Percentiles rank a stretch among this genome's conserved stretches.
phyloP scores from a whole-genome alignment of 495 filamentous ascomycete genomes.

The Cercophora samala region DNA sequence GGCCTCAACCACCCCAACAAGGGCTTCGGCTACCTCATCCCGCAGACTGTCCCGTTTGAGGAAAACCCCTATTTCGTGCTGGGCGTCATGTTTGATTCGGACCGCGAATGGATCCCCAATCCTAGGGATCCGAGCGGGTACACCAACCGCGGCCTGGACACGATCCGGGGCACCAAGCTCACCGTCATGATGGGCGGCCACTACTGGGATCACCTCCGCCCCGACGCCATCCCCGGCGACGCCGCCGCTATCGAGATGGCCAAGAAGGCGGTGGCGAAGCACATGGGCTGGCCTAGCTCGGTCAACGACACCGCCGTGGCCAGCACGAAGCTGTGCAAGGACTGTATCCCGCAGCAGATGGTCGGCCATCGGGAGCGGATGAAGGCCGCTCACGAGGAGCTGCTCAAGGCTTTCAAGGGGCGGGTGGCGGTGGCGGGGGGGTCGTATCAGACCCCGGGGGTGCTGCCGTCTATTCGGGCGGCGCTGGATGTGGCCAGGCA shows the following conservation, averaged over 20 bases:
- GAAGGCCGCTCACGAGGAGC: conserved; percentile 51
- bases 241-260: conserved; percentile 67
- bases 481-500: conserved; percentile 35
- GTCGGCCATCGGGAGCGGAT: conserved; percentile 71
- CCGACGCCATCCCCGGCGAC: conserved; percentile 54
- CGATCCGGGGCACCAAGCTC: conserved; percentile 71
- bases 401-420: conserved; percentile 57
- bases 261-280: conserved; percentile 60
- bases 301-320: conserved; percentile 52
- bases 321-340: conserved; percentile 59
- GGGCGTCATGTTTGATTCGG: conserved; percentile 87
- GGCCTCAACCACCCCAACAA: conserved; percentile 55
- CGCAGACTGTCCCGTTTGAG: conserved; percentile 61
- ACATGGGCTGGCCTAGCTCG: conserved; percentile 59
- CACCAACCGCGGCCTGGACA: conserved; percentile 43
- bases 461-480: conserved; percentile 39
- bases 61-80: conserved; percentile 82
- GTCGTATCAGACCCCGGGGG: conserved; percentile 58
- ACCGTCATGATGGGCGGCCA: conserved; percentile 96
- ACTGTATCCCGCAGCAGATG: conserved; percentile 87
- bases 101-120: conserved; percentile 45
- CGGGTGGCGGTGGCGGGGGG: conserved; percentile 72
- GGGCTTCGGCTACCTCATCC: conserved; percentile 90
- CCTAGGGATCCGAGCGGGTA: conserved; percentile 15
- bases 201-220: conserved; percentile 67